Conservation (phyloP, 176 grass and related monocot genomes). For the Neostapfia colusana region DNA sequence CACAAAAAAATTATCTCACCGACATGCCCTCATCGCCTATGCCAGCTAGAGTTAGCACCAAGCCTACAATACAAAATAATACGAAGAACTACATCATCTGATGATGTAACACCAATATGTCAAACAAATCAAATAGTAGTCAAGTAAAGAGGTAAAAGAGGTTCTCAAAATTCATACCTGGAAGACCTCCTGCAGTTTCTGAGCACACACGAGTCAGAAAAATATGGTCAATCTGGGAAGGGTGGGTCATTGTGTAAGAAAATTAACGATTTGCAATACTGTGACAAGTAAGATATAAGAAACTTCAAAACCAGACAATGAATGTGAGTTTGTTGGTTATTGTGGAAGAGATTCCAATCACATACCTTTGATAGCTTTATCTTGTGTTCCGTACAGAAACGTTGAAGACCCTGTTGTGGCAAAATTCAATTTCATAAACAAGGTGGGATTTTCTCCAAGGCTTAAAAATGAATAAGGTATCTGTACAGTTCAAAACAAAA, state of each 20-base stretch:
- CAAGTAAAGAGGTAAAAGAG: constrained; percentile 8
- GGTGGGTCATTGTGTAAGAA: constrained; percentile 24
- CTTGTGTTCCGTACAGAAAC: constrained; percentile 98
- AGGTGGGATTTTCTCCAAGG: neutral
- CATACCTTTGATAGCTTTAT: constrained; percentile 96
- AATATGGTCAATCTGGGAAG: constrained; percentile 83
- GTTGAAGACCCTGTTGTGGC: constrained; percentile 80
- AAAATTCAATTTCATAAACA: constrained; percentile 13
- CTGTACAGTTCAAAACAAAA: constrained; percentile 3
- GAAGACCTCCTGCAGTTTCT: constrained; percentile 98
- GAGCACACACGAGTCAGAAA: constrained; percentile 95
- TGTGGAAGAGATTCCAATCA: neutral
- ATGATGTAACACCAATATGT: constrained; percentile 26
- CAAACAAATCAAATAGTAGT: constrained; percentile 10
- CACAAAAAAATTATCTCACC: constrained; percentile 53
- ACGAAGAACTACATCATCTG: constrained; percentile 23
- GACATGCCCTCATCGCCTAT: constrained; percentile 96
- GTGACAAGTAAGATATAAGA: constrained; percentile 28
- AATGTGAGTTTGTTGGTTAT: neutral
- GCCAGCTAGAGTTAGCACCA: constrained; percentile 85
- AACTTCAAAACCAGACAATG: constrained; percentile 28
- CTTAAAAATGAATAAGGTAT: neutral
- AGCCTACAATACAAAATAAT: constrained; percentile 47
- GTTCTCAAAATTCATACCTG: constrained; percentile 51
- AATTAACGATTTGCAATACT: constrained; percentile 21